A percentile compares a stretch with the other conserved stretches of the same genome.
Conservation (phyloP, 345 rosid genomes). For the Pugionium dolabratum region DNA sequence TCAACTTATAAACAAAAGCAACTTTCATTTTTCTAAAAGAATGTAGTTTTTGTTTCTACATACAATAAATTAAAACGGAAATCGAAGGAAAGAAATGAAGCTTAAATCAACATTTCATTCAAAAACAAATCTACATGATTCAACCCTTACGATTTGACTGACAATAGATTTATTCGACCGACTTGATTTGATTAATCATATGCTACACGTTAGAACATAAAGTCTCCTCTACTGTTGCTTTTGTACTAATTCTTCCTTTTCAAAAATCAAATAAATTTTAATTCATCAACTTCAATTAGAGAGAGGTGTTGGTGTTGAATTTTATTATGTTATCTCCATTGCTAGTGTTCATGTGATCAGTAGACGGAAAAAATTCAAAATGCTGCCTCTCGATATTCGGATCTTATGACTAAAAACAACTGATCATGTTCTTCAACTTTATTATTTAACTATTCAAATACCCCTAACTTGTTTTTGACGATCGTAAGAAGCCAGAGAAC, state of each 20-base stretch:
- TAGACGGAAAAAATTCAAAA: constrained; percentile 16
- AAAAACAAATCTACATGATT: constrained; percentile 40
- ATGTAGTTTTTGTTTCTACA: constrained; percentile 22
- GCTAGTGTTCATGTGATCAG: constrained; percentile 41
- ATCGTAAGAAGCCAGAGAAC: constrained; percentile 34
- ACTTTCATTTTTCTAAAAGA: background rate
- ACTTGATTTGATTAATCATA: constrained; percentile 43
- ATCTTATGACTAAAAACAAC: constrained; percentile 31
- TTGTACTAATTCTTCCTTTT: constrained; percentile 12
- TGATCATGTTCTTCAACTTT: constrained; percentile 25
- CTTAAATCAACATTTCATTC: constrained; percentile 22
- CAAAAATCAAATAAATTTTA: background rate
- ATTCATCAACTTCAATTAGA: constrained; percentile 17
- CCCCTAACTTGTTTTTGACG: constrained; percentile 34
- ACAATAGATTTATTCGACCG: constrained; percentile 41
- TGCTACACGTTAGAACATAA: constrained; percentile 39
- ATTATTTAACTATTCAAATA: constrained; percentile 14
- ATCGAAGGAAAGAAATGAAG: constrained; percentile 11
- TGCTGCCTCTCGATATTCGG: constrained; percentile 30
- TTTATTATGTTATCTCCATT: constrained; percentile 43
- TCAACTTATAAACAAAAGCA: background rate
- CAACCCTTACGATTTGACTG: constrained; percentile 43
- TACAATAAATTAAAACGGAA: constrained; percentile 20
- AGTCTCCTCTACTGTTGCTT: constrained; percentile 42
- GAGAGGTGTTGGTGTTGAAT: constrained; percentile 39